A percentile compares a stretch with the other conserved stretches of the same genome.
These are phyloP conservation scores for Solanum neorickii DNA, from an alignment of 257 asterid species.

Conservation along the genomic window DNA sequence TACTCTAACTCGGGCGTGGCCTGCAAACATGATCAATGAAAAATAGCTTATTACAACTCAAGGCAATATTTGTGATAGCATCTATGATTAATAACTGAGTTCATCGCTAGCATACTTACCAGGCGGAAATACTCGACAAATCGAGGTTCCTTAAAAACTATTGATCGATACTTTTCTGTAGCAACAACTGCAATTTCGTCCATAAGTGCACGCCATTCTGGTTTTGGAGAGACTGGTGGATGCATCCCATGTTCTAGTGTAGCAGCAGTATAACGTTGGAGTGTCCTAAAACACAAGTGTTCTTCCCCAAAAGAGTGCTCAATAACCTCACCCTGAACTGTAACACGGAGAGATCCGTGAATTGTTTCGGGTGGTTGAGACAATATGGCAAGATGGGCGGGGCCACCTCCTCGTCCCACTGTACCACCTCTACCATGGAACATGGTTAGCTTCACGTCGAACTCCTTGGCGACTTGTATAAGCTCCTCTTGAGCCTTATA, in stretches of 20 bases:
- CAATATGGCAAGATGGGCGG: slow-evolving; percentile 48
- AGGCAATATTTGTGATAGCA: neutral
- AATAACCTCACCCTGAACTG: slow-evolving; percentile 48
- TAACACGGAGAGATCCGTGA: slow-evolving; percentile 43
- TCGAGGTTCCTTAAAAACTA: slow-evolving; percentile 40
- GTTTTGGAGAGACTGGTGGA: slow-evolving; percentile 41
- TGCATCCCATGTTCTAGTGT: slow-evolving; percentile 47
- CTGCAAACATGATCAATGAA: slow-evolving; percentile 2
- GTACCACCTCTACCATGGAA: slow-evolving; percentile 57
- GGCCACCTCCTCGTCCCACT: slow-evolving; percentile 55
- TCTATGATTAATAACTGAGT: neutral
- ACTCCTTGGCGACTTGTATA: slow-evolving; percentile 31
- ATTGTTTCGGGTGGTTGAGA: slow-evolving; percentile 52
- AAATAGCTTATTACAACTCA: neutral
- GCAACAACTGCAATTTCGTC: slow-evolving; percentile 32
- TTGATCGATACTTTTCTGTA: slow-evolving; percentile 34
- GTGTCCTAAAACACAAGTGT: slow-evolving; percentile 40
- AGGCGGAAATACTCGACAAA: slow-evolving; percentile 49
- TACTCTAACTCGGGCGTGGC: slow-evolving; percentile 50
- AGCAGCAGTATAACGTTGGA: slow-evolving; percentile 41
- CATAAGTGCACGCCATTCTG: slow-evolving; percentile 46
- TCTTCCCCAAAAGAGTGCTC: slow-evolving; percentile 49
- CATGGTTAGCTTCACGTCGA: slow-evolving; percentile 42
- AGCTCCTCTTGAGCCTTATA: slow-evolving; percentile 54
- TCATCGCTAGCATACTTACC: slow-evolving; percentile 10